Base-by-base conservation (phyloP, 306 rosid species). In the Ammopiptanthus mongolicus region DNA sequence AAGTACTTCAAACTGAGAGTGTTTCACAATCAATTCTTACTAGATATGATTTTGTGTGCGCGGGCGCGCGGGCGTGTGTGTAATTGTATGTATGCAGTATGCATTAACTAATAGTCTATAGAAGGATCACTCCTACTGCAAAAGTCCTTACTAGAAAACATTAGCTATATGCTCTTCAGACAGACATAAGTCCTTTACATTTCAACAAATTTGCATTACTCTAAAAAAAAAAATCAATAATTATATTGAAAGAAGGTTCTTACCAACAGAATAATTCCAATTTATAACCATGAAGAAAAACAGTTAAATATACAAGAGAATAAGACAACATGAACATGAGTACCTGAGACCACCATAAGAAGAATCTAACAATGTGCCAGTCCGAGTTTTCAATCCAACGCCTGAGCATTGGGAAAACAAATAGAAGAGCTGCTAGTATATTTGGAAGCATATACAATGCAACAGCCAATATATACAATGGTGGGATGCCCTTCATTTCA, bases 341-440 rank as follows among this genome's bases (percentile, higher is more conserved):
- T 83, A 95, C 99, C 99, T 95, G 99, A 78, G 99, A 95, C 99
- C 99, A 95, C 99, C 99, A 95, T 65, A 92, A 84, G 80, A 95
- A 93, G 69, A 95, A 76, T 81, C 99, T 86, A 57, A 95, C 84
- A 67, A 92, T 85, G 82, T 84, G 97, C 99, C 99, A 95, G 83
- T 95, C 97, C 37, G 99, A 95, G 81, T 85, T 95, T 86, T 95
- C 99, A 74, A 95, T 95, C 97, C 96, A 95, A 71, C 99, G 99
- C 57, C 97, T 90, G 75, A 95, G 91, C 97, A 95, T 92, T 15
- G 99, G 99, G 78, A 95, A 92, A 65, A 92, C 76, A 91, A 95
- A 95, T 68, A 95, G 83, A 77, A 34, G 76, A 73, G 96, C 97
- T 29, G 86, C 88, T 56, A 95, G 85, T 76, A 87, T 63, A 87